These are phyloP conservation scores for Eucalyptus albens DNA, from an alignment of 345 rosid genomes.

Conservation along the genomic window DNA sequence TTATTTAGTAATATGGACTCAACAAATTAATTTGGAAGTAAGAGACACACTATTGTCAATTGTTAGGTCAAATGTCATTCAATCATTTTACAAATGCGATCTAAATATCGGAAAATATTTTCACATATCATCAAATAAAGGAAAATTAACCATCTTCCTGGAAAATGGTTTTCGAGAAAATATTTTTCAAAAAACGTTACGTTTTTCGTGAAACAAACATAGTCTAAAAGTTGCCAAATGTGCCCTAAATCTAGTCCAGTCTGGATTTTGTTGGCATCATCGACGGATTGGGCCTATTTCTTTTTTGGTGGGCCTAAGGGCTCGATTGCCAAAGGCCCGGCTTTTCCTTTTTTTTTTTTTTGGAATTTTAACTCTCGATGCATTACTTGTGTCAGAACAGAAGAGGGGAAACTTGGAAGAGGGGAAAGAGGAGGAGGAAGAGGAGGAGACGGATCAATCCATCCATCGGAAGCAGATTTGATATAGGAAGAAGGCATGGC, in stretches of 20 bases:
- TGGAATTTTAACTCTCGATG: background rate
- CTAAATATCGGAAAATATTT: too few species aligned
- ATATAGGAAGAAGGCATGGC: background rate
- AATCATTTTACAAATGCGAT: too few species aligned
- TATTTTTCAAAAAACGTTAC: too few species aligned
- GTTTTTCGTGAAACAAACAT: too few species aligned
- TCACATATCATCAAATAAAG: too few species aligned
- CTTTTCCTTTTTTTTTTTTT: background rate
- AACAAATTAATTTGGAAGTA: too few species aligned
- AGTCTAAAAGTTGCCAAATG: too few species aligned
- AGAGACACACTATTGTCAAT: too few species aligned
- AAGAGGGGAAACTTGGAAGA: background rate
- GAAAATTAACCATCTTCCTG: rapidly evolving
- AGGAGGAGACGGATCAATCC: background rate
- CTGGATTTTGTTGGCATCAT: background rate
- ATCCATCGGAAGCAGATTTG: background rate
- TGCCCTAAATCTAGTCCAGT: background rate
- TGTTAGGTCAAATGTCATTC: too few species aligned
- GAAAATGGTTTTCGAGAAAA: too few species aligned
- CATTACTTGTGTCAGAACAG: background rate
- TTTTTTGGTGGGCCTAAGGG: background rate
- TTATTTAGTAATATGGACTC: too few species aligned
- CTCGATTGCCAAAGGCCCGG: background rate
- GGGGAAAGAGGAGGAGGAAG: background rate
- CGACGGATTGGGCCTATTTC: background rate